Evolutionary conservation across 495 filamentous ascomycete species (phyloP).

Genomic region (Recurvomyces mirabilis): DNA sequence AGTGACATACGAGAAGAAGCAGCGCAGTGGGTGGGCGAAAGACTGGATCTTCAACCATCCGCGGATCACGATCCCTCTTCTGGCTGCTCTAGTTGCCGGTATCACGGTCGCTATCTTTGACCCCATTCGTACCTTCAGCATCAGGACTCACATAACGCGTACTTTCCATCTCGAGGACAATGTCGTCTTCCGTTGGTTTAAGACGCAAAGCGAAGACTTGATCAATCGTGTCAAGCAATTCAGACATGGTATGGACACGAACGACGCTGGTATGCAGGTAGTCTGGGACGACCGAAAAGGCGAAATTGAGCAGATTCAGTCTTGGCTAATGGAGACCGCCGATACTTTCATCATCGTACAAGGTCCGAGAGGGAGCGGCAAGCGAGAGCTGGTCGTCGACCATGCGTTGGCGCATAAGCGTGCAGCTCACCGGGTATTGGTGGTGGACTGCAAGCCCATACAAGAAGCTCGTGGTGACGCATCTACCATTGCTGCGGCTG

Average conservation of each 20-base stretch:
- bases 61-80: conserved; percentile 67
- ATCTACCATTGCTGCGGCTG: conserved; percentile 73
- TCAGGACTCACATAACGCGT: conserved; percentile 74
- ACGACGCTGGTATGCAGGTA: conserved; percentile 57
- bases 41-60: conserved; percentile 89
- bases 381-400: conserved; percentile 75
- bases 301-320: conserved; percentile 66
- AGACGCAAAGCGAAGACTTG: conserved; percentile 61
- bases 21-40: conserved; percentile 63
- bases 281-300: conserved; percentile 82
- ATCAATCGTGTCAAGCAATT: conserved; percentile 41
- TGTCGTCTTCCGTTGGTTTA: conserved; percentile 64
- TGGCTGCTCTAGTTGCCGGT: conserved; percentile 70
- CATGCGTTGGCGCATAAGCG: conserved; percentile 66
- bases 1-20: conserved; percentile 68
- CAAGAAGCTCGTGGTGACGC: conserved; percentile 84
- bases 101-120: conserved; percentile 88
- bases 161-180: conserved; percentile 62
- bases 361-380: conserved; percentile 84
- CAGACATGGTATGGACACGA: not conserved
- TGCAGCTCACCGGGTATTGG: conserved; percentile 47
- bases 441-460: conserved; percentile 93
- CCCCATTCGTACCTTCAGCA: conserved; percentile 75
- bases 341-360: conserved; percentile 93
- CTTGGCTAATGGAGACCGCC: conserved; percentile 75